Percentiles rank a stretch among this genome's conserved stretches.
These are phyloP conservation scores for Tricharina praecox DNA, from an alignment of 495 filamentous ascomycete genomes.

Conservation along the genomic window DNA sequence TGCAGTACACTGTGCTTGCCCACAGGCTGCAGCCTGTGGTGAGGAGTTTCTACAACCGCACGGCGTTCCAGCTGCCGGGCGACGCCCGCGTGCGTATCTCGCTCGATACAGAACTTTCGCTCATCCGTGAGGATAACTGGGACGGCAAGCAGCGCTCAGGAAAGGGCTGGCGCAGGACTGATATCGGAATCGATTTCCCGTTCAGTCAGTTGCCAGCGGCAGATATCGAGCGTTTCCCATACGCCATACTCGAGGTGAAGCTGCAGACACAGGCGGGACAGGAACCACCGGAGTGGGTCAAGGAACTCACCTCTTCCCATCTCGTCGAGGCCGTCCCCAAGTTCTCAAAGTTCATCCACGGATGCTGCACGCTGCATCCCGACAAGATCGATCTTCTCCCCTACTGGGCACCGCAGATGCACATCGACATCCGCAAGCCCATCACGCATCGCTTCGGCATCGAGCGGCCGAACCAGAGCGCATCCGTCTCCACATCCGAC, in stretches of 20 bases:
- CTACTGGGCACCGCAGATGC: constrained; percentile 98
- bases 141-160: constrained; percentile 62
- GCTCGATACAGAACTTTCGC: constrained; percentile 85
- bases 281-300: constrained; percentile 91
- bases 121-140: constrained; percentile 88
- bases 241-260: constrained; percentile 93
- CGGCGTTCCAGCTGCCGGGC: constrained; percentile 91
- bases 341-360: constrained; percentile 99
- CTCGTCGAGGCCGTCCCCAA: constrained; percentile 96
- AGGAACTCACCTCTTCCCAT: constrained; percentile 77
- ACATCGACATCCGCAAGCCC: constrained; percentile 91
- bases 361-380: constrained; percentile 71
- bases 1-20: constrained; percentile 82
- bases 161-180: constrained; percentile 88
- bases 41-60: constrained; percentile 91
- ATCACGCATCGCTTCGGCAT: constrained; percentile 75
- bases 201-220: constrained; percentile 74
- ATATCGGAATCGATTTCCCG: constrained; percentile 91
- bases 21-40: constrained; percentile 70
- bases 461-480: constrained; percentile 54
- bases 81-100: constrained; percentile 95
- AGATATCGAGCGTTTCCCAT: constrained; percentile 83
- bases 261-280: constrained; percentile 94
- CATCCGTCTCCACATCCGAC: constrained; percentile 58
- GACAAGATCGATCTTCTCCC: constrained; percentile 76